Percentiles rank a stretch among this genome's conserved stretches.
These are phyloP conservation scores for Myotisia sp. DNA, from an alignment of 2,329 filamentous ascomycete species.

Conservation along the genomic window DNA sequence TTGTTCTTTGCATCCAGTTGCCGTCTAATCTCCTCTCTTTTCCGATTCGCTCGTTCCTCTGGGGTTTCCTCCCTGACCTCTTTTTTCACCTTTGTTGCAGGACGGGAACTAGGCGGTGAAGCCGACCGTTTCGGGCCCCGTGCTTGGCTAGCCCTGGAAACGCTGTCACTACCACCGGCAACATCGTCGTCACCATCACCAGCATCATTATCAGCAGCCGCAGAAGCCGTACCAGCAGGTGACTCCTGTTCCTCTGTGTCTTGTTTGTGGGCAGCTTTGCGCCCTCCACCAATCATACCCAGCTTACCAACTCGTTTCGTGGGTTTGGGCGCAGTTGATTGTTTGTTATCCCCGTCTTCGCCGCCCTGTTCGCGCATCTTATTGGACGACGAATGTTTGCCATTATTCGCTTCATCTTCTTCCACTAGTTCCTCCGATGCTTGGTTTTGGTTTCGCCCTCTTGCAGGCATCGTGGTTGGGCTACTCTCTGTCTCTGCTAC, in stretches of 20 bases:
- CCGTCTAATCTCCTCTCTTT: slow-evolving; percentile 42
- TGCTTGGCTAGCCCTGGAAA: too few species aligned
- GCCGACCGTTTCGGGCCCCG: too few species aligned
- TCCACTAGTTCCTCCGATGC: too few species aligned
- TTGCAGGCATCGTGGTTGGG: background rate
- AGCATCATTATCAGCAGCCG: background rate
- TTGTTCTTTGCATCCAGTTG: slow-evolving; percentile 38
- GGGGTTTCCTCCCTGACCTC: slow-evolving; percentile 27
- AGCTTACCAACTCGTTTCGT: slow-evolving; percentile 18
- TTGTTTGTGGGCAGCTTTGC: slow-evolving; percentile 5
- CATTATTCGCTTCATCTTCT: slow-evolving; percentile 5
- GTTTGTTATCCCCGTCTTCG: slow-evolving; percentile 7
- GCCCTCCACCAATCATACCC: slow-evolving; percentile 22
- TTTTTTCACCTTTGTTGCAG: slow-evolving; percentile 8
- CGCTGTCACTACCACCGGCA: too few species aligned
- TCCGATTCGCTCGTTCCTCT: slow-evolving; percentile 41
- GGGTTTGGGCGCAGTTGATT: slow-evolving; percentile 12
- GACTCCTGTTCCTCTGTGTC: slow-evolving; percentile 1
- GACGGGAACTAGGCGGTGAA: background rate
- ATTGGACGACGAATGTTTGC: background rate
- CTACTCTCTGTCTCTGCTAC: background rate
- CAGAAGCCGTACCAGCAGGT: background rate
- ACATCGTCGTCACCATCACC: slow-evolving; percentile 1
- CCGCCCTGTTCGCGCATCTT: background rate
- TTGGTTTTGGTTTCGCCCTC: too few species aligned